Evolutionary conservation across 2,329 filamentous ascomycete genomes (phyloP), one percentile per base, ranked within the genome.

Genomic region (Emmonsiellopsis sp.): DNA sequence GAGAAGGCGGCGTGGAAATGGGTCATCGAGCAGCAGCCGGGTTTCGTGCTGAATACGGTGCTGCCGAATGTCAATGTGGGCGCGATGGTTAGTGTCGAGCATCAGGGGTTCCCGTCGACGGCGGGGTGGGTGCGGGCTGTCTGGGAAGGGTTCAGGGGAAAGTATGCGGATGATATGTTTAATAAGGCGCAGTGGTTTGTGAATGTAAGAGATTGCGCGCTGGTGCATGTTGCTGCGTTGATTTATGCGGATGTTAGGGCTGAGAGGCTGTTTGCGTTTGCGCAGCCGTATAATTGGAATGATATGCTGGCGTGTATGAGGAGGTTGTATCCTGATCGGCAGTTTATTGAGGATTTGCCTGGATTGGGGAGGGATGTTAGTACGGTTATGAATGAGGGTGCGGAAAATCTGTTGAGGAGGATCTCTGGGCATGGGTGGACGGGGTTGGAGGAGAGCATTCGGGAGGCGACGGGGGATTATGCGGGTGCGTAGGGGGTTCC

Each of bases 241-340:
- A 66, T 80, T 0, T 66, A 78, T 21, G 66, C 70, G 0, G 66
- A 70, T 0, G 70, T 81, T 0, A 55, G 65, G 2, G 69, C 70
- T 0, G 74, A 83, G 59, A 73, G 81, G 1, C 62, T 84, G 7
- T 80, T 82, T 59, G 80, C 68, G 1, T 80, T 77, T 51, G 77
- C 75, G 0, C 65, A 70, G 1, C 71, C 70, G 0, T 76, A 70
- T 53, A 77, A 68, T 45, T 77, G 71, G 63, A 76, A 77, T 17
- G 60, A 71, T 2, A 58, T 69, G 2, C 56, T 78, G 8, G 58
- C 54, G 0, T 62, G 71, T 8, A 60, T 74, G 42, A 62, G 68
- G 32, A 66, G 69, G 43, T 32, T 70, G 2, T 68, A 68, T 45
- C 76, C 77, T 0, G 62, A 70, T 2, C 68, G 66, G 47, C 58